Evolutionary conservation across 805 yeast genomes (phyloP).

Genomic region (Starmerella floris): DNA sequence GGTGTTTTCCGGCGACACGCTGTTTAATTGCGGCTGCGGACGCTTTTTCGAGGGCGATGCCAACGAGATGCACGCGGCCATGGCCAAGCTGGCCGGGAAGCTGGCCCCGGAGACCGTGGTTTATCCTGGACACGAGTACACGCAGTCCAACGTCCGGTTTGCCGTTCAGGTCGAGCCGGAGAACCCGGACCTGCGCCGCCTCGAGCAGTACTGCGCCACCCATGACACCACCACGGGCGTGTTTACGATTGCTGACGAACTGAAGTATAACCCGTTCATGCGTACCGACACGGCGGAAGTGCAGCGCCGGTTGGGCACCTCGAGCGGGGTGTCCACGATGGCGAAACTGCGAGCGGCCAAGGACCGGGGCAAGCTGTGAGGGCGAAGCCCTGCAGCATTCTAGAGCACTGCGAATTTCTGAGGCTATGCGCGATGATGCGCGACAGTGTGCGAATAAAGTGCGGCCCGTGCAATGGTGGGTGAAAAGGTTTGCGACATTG

Average conservation of each 20-base stretch:
- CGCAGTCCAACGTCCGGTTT: constrained; percentile 66
- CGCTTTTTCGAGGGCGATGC: constrained; percentile 89
- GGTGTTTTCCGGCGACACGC: constrained; percentile 91
- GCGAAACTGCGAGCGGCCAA: constrained; percentile 60
- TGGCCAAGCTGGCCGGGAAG: constrained; percentile 44
- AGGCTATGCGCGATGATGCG: no score
- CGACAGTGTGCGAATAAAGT: no score
- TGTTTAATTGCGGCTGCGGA: constrained; percentile 91
- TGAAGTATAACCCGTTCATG: constrained; percentile 79
- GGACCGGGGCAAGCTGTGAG: constrained; percentile 32
- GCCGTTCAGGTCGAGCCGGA: constrained; percentile 47
- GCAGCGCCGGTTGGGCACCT: constrained; percentile 42
- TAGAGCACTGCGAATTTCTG: no score
- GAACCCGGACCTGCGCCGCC: constrained; percentile 37
- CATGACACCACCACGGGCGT: constrained; percentile 73
- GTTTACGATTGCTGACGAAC: constrained; percentile 75
- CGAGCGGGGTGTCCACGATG: constrained; percentile 49
- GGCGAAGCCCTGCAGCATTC: no score
- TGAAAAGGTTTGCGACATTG: no score
- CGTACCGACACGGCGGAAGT: constrained; percentile 54
- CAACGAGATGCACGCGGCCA: constrained; percentile 59
- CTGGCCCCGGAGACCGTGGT: constrained; percentile 62
- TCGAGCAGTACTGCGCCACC: constrained; percentile 38
- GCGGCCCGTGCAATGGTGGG: no score
- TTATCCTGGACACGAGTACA: constrained; percentile 95